phyloP scores from a whole-genome alignment of 495 filamentous ascomycete genomes.

The Sphaerosporella brunnea region DNA sequence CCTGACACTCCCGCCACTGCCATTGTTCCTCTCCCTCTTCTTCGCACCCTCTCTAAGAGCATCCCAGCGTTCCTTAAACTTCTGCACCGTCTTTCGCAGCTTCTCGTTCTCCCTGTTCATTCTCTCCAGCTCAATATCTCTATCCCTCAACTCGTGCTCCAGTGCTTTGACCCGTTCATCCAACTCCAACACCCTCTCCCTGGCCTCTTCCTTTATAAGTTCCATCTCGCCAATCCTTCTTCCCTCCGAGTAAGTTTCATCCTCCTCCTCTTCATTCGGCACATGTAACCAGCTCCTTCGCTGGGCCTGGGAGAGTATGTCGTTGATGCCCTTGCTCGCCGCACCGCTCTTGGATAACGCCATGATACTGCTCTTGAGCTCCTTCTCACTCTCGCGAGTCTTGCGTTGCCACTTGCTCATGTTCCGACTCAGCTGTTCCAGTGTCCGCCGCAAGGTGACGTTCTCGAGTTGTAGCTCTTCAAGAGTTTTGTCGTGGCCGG shows the following conservation, averaged over 20 bases:
- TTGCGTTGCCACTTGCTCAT: slow-evolving; percentile 23
- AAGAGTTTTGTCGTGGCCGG: slow-evolving; percentile 18
- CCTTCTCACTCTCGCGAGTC: slow-evolving; percentile 18
- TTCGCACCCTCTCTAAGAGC: neutral
- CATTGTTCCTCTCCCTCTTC: slow-evolving; percentile 1
- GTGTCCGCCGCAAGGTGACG: slow-evolving; percentile 15
- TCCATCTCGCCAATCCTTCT: slow-evolving; percentile 10
- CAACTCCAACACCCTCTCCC: neutral
- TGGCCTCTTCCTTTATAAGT: slow-evolving; percentile 2
- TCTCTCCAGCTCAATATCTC: slow-evolving; percentile 9
- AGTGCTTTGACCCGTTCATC: slow-evolving; percentile 1
- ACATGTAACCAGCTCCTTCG: slow-evolving; percentile 18
- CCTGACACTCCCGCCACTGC: neutral
- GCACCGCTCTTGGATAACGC: slow-evolving; percentile 11
- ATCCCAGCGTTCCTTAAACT: slow-evolving; percentile 26
- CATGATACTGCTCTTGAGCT: slow-evolving; percentile 17
- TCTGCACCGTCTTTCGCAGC: slow-evolving; percentile 33
- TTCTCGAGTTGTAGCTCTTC: slow-evolving; percentile 25
- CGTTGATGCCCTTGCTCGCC: neutral
- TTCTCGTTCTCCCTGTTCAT: slow-evolving; percentile 18
- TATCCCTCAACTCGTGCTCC: slow-evolving; percentile 1
- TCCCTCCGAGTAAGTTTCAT: slow-evolving; percentile 9
- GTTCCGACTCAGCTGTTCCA: slow-evolving; percentile 20
- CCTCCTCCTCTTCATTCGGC: slow-evolving; percentile 18
- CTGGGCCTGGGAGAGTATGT: slow-evolving; percentile 18